Base-by-base conservation (phyloP, 176 grass and related monocot genomes). In the Thinopyrum elongatum region DNA sequence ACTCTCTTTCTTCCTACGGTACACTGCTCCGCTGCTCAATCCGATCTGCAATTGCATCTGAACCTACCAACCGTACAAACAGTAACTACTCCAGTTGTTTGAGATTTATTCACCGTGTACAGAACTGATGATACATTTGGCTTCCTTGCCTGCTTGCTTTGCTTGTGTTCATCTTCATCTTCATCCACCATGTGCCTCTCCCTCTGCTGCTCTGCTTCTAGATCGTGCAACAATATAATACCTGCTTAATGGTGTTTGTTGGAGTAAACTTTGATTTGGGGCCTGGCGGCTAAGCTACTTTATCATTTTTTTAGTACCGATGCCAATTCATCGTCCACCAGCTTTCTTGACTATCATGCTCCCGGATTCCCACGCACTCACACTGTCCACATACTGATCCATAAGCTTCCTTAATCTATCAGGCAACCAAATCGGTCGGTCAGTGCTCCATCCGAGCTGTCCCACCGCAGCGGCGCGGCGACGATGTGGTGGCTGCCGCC, bases 401-500 rank as follows among this genome's bases (percentile, higher is more conserved):
- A 63, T 5, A 26, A 0, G 1, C 12, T 38, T 65, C 27, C 9
- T 75, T 41, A 8, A 13, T 74, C 25, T 8, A 16, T 36, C 25
- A 51, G 15, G 6, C 2, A 51, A 14, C 19, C 10, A 12, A 34
- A 35, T 57, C 19, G 53, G 0, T 57, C 19, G 53, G 0, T 49
- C 1, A 29, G 28, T 1, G 28, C 39, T 26, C 10, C 29, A 25
- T 11, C 77, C 62, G 19, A 78, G 46, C 36, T 7, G 8, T 36
- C 8, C 35, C 35, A 1, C 35, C 2, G 35, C 1, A 34, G 38
- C 34, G 33, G 16, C 70, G 6, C 47, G 44, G 83, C 85, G 86
- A 89, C 14, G 72, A 76, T 76, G 73, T 17, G 85, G 82, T 92
- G 83, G 73, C 68, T 89, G 77, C 47, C 85, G 70, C 86, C 83